Base-by-base conservation (phyloP, 495 filamentous ascomycete genomes). In the Xylaria bambusicola region DNA sequence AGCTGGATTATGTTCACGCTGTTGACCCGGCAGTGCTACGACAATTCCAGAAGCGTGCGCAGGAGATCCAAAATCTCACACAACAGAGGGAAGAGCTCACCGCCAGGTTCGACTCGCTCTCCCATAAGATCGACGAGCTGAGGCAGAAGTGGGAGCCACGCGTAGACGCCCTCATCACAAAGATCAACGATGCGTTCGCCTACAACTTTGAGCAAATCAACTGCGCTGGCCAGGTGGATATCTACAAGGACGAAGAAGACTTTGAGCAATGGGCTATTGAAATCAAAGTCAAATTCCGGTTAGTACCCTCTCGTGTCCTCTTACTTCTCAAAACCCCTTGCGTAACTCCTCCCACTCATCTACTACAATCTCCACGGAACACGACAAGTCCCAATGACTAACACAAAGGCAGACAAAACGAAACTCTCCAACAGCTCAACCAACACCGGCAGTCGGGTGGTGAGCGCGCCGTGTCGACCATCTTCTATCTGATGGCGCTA, bases 401-500 rank as follows among this genome's bases (percentile, higher is more conserved):
- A 40, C 26, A 47, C 40, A 58, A 36, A 62, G 21, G 1, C 18
- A 90, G 89, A 57, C 88, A 96, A 70, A 80, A 86, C 69, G 95
- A 97, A 69, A 83, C 80, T 9, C 84, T 99, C 17, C 90, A 93
- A 41, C 75, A 90, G 20, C 84, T 99, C 6, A 86, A 93, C 71
- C 86, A 89, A 23, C 92, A 98, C 71, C 91, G 95, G 29, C 94
- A 99, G 73, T 97, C 92, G 18, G 94, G 94, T 61, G 94, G 94
- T 54, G 94, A 99, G 76, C 88, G 95, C 38, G 92, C 94, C 24
- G 94, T 99, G 31, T 93, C 89, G 29, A 99, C 94, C 2, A 96
- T 99, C 69, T 99, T 97, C 82, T 99, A 97, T 74, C 90, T 99
- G 61, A 98, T 99, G 93, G 90, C 95, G 1, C 83, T 99, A 8